phyloP scores from a whole-genome alignment of 805 yeast genomes.

The Barnettozyma vustinii region DNA sequence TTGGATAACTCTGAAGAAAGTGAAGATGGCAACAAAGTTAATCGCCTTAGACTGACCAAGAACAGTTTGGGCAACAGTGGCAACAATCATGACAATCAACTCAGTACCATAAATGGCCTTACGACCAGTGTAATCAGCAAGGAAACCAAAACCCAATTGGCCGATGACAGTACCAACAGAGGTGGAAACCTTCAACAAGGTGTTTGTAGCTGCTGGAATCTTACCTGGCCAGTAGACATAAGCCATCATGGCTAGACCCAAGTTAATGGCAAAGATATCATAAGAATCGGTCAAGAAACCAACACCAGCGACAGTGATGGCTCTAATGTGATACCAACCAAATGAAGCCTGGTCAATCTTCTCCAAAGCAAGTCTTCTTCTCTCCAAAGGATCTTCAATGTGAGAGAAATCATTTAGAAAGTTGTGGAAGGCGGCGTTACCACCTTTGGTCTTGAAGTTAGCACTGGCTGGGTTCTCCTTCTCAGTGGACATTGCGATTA shows the following conservation, averaged over 20 bases:
- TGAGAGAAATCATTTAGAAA: conserved; percentile 75
- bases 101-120: conserved; percentile 84
- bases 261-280: conserved; percentile 85
- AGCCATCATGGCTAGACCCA: conserved; percentile 74
- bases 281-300: conserved; percentile 92
- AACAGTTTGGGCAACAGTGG: conserved; percentile 73
- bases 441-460: conserved; percentile 50
- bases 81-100: conserved; percentile 75
- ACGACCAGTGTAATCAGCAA: conserved; percentile 82
- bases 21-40: conserved; percentile 65
- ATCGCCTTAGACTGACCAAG: conserved; percentile 69
- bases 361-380: conserved; percentile 81
- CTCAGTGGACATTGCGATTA: conserved; percentile 5
- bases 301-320: conserved; percentile 84
- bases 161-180: conserved; percentile 94
- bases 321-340: conserved; percentile 79
- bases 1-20: conserved; percentile 78
- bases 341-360: conserved; percentile 75
- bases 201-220: conserved; percentile 67
- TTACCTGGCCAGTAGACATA: conserved; percentile 65
- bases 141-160: conserved; percentile 76
- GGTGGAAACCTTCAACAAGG: conserved; percentile 80
- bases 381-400: conserved; percentile 77
- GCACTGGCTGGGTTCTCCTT: conserved; percentile 23
- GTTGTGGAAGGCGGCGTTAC: conserved; percentile 84